A percentile compares a stretch with the other conserved stretches of the same genome.
Conservation (phyloP, 2,329 filamentous ascomycete genomes). For the Exutisphaerella laricina region DNA sequence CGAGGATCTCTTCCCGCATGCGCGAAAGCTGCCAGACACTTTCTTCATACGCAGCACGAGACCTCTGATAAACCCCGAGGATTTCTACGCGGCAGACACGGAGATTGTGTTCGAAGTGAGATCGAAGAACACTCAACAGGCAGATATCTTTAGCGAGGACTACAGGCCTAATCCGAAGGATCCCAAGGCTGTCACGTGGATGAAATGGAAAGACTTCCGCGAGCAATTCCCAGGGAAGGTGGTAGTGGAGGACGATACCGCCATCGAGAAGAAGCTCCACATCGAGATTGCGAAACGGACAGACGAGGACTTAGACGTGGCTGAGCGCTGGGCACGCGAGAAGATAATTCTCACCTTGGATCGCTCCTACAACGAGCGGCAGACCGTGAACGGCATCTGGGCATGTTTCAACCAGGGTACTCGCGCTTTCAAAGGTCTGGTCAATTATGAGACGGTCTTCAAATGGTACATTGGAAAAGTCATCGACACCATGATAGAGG, state of each 20-base stretch:
- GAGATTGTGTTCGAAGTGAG: conserved; percentile 59
- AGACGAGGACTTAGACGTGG: conserved; percentile 12
- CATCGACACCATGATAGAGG: conserved; percentile 56
- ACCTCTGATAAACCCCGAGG: conserved; percentile 40
- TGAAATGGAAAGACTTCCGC: conserved; percentile 45
- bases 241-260: neutral
- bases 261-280: too few species aligned
- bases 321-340: conserved; percentile 29
- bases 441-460: conserved; percentile 62
- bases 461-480: conserved; percentile 54
- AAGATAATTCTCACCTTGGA: conserved; percentile 27
- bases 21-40: conserved; percentile 45
- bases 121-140: conserved; percentile 25
- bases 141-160: conserved; percentile 44
- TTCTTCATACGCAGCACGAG: conserved; percentile 65
- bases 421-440: conserved; percentile 65
- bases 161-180: conserved; percentile 39
- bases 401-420: conserved; percentile 63
- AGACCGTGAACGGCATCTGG: conserved; percentile 44
- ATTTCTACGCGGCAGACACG: conserved; percentile 43
- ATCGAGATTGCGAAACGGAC: conserved; percentile 10
- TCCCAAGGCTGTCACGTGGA: conserved; percentile 34
- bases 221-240: conserved; percentile 35
- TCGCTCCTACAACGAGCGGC: conserved; percentile 19
- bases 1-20: conserved; percentile 53